phyloP scores from a whole-genome alignment of 768 basidiomycete genomes.

The Russula lepida region DNA sequence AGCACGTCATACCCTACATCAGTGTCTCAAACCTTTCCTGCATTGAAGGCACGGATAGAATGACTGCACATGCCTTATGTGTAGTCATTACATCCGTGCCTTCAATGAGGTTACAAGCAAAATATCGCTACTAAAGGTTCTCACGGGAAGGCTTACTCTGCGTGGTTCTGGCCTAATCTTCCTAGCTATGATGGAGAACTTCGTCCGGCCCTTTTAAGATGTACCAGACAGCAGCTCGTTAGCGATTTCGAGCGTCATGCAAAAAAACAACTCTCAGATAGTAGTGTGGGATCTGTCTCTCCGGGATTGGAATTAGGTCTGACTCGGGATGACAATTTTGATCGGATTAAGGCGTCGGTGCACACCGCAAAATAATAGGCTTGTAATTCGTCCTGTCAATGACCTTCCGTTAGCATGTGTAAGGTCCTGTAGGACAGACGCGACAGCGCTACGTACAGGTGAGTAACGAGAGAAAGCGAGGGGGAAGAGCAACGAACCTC shows the following conservation, averaged over 20 bases:
- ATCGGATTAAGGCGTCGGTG: neutral
- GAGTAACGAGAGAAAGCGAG: too few relatives aligned
- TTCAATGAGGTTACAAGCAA: neutral
- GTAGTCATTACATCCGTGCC: neutral
- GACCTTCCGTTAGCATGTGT: neutral
- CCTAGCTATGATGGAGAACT: neutral
- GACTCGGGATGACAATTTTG: neutral
- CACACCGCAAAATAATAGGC: neutral
- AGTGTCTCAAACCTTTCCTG: neutral
- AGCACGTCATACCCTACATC: neutral
- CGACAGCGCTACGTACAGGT: too few relatives aligned
- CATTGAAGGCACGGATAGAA: too few relatives aligned
- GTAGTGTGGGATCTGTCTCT: neutral
- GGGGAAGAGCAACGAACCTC: too few relatives aligned
- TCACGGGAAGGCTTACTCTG: neutral
- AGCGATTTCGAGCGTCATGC: neutral
- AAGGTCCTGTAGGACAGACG: too few relatives aligned
- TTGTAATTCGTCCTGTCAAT: neutral
- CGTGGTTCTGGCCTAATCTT: neutral
- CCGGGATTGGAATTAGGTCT: neutral
- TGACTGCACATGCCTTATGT: too few relatives aligned
- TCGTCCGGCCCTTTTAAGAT: neutral
- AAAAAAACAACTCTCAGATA: neutral
- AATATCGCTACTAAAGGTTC: neutral
- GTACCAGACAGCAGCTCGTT: neutral